Conservation (phyloP, 768 basidiomycete genomes). For the Symmetrospora coprosmae region DNA sequence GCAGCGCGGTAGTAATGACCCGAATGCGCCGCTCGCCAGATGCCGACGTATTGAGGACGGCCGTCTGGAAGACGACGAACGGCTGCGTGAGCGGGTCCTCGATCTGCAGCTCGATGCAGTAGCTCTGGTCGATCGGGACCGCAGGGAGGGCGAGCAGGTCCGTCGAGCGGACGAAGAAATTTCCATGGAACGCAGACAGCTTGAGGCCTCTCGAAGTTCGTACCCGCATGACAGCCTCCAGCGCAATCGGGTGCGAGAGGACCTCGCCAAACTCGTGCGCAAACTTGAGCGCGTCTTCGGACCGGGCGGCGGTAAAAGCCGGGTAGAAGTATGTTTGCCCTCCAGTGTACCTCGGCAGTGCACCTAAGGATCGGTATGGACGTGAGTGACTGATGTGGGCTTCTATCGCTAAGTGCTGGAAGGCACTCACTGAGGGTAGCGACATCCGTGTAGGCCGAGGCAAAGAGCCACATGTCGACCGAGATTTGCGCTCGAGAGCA, state of each 20-base stretch:
- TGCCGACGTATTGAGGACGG: slow-evolving; percentile 83
- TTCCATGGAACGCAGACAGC: slow-evolving; percentile 96
- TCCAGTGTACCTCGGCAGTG: slow-evolving; percentile 92
- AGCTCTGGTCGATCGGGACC: slow-evolving; percentile 91
- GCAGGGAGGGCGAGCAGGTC: slow-evolving; percentile 90
- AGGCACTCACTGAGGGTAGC: slow-evolving; percentile 68
- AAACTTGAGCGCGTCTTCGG: slow-evolving; percentile 95
- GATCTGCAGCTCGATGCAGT: slow-evolving; percentile 86
- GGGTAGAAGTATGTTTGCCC: slow-evolving; percentile 98
- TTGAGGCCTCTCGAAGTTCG: slow-evolving; percentile 89
- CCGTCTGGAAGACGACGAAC: slow-evolving; percentile 87
- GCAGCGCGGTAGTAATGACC: slow-evolving; percentile 72
- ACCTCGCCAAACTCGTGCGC: slow-evolving; percentile 93
- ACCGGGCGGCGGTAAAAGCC: slow-evolving; percentile 82
- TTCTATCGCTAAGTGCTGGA: too few relatives aligned
- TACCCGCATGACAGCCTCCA: slow-evolving; percentile 95
- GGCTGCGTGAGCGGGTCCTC: slow-evolving; percentile 83
- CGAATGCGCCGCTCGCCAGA: slow-evolving; percentile 72
- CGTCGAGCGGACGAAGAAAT: slow-evolving; percentile 95
- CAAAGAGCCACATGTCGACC: slow-evolving; percentile 99
- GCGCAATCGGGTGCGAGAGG: slow-evolving; percentile 79
- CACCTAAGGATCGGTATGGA: too few relatives aligned
- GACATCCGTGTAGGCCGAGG: slow-evolving; percentile 82
- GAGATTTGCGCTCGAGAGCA: slow-evolving; percentile 93
- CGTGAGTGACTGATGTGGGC: too few relatives aligned